Conservation (phyloP, 1,139 yeast genomes). For the Suhomyces choctaworum region DNA sequence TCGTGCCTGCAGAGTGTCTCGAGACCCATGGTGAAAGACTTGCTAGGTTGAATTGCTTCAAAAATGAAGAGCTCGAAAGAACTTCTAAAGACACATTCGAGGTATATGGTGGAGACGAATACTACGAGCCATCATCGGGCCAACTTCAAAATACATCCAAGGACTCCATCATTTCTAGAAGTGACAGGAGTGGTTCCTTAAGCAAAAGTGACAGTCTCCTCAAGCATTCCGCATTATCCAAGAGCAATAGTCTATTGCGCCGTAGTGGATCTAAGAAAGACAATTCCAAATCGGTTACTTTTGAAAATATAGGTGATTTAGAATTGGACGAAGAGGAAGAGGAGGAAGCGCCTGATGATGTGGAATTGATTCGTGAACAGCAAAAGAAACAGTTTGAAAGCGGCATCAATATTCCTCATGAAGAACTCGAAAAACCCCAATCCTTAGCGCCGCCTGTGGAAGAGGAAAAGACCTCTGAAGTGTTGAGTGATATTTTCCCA, state of each 20-base stretch:
- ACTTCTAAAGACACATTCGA: conserved; percentile 20
- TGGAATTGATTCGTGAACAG: conserved; percentile 16
- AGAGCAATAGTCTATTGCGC: conserved; percentile 14
- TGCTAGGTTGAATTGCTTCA: conserved; percentile 89
- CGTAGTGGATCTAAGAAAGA: conserved; percentile 14
- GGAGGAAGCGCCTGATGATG: conserved; percentile 20
- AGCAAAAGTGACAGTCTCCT: conserved; percentile 9
- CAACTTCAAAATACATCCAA: conserved; percentile 13
- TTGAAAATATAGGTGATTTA: conserved; percentile 37
- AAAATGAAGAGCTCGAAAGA: conserved; percentile 75
- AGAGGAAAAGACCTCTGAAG: conserved; percentile 35
- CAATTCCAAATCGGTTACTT: conserved; percentile 40
- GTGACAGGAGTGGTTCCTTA: conserved; percentile 1
- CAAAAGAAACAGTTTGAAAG: conserved; percentile 22
- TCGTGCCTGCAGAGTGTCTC: conserved; percentile 93
- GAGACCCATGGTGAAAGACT: conserved; percentile 90
- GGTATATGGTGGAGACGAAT: conserved; percentile 1
- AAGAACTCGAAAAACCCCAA: conserved; percentile 17
- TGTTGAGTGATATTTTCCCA: conserved; percentile 45
- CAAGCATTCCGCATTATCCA: conserved; percentile 8
- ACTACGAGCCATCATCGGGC: conserved; percentile 14
- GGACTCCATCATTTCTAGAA: conserved; percentile 6
- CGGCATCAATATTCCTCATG: conserved; percentile 24
- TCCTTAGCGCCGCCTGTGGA: conserved; percentile 12
- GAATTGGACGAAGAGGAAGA: conserved; percentile 27